Percentiles rank a stretch among this genome's conserved stretches.
phyloP scores from a whole-genome alignment of 495 filamentous ascomycete species.

The Trypethelium eluteriae region DNA sequence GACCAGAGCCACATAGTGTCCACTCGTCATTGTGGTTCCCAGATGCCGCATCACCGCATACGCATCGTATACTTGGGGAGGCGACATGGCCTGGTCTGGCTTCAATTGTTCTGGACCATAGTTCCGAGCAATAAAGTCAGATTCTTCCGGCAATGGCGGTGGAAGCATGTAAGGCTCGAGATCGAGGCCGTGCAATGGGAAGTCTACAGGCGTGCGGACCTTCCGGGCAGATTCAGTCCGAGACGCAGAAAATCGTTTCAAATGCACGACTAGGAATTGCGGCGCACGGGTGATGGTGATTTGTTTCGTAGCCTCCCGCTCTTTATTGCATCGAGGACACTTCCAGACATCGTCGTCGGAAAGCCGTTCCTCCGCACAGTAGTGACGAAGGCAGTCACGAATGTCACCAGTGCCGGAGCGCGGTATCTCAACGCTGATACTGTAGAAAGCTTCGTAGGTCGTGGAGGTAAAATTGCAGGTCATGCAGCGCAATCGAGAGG shows the following conservation, averaged over 20 bases:
- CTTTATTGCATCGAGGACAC: conserved; percentile 61
- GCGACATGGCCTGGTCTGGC: conserved; percentile 46
- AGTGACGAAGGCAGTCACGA: conserved; percentile 58
- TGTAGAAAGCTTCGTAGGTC: conserved; percentile 65
- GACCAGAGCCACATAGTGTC: conserved; percentile 63
- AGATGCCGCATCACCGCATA: conserved; percentile 65
- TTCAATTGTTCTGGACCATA: conserved; percentile 20
- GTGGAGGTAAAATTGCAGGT: conserved; percentile 60
- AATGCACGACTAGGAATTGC: conserved; percentile 63
- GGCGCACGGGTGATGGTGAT: conserved; percentile 67
- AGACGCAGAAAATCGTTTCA: conserved; percentile 62
- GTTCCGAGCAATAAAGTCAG: conserved; percentile 19
- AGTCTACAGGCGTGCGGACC: conserved; percentile 60
- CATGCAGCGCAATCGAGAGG: conserved; percentile 54
- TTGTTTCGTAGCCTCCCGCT: conserved; percentile 62
- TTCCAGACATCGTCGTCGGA: conserved; percentile 63
- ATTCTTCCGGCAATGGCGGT: conserved; percentile 30
- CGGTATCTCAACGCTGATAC: conserved; percentile 61
- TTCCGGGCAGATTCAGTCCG: conserved; percentile 53
- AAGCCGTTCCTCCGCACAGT: conserved; percentile 60
- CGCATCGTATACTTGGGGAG: conserved; percentile 62
- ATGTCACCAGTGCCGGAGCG: conserved; percentile 45
- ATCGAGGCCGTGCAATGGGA: conserved; percentile 57
- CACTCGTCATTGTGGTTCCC: conserved; percentile 54
- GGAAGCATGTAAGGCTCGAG: conserved; percentile 54